These are phyloP conservation scores for Ambrosia hybrid DNA, from an alignment of 140 eudicot species.

Conservation along the genomic window DNA sequence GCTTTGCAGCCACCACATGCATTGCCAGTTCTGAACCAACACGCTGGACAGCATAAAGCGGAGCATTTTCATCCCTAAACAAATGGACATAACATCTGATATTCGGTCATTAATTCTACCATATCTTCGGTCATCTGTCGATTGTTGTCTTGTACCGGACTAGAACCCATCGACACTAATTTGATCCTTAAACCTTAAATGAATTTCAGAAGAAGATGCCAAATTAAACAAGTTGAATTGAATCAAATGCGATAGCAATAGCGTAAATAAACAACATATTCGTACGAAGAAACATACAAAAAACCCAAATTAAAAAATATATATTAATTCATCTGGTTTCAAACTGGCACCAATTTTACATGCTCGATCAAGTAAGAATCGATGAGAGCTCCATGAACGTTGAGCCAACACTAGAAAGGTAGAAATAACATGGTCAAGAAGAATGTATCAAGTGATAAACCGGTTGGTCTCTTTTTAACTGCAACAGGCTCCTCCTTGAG, in stretches of 20 bases:
- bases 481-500: constrained; percentile 85
- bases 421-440: constrained; percentile 19
- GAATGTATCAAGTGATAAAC: constrained; percentile 9
- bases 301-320: constrained; percentile 13
- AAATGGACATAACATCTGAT: neutral
- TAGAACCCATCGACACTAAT: too few relatives aligned
- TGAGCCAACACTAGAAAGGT: constrained; percentile 14
- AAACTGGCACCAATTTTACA: constrained; percentile 40
- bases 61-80: constrained; percentile 55
- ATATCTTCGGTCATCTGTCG: too few relatives aligned
- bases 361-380: constrained; percentile 17
- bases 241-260: constrained; percentile 5
- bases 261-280: constrained; percentile 10
- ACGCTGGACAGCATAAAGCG: constrained; percentile 63
- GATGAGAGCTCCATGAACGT: constrained; percentile 17
- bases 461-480: constrained; percentile 33
- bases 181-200: too few relatives aligned
- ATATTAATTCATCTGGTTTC: constrained; percentile 25
- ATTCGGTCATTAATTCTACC: too few relatives aligned
- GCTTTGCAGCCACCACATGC: constrained; percentile 97
- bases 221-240: neutral
- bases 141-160: too few relatives aligned
- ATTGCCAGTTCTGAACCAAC: constrained; percentile 95
- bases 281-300: constrained; percentile 16
- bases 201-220: too few relatives aligned